These are phyloP conservation scores for Eleusine coracana DNA, from an alignment of 176 grass and related monocot genomes.

Conservation along the genomic window DNA sequence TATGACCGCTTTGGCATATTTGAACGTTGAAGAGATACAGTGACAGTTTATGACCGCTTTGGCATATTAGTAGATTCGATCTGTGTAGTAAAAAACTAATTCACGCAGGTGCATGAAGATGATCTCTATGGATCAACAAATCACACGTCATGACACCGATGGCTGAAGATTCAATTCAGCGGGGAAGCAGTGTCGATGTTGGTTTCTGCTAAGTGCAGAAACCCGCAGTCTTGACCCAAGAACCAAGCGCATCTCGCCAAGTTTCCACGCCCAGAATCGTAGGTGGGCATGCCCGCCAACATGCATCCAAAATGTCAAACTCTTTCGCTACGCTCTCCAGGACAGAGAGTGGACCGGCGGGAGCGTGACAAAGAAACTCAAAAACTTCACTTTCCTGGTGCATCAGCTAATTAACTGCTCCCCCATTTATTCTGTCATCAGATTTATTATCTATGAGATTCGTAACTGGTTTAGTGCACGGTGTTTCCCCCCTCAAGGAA, in stretches of 20 bases:
- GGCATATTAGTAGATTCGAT: neutral
- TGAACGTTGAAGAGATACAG: too few relatives aligned
- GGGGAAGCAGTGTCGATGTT: neutral
- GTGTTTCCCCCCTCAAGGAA: neutral
- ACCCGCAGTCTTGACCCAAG: neutral
- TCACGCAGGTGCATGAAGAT: neutral
- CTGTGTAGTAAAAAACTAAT: too few relatives aligned
- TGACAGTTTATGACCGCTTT: neutral
- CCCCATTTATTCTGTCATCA: neutral
- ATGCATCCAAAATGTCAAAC: constrained; percentile 23
- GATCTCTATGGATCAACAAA: neutral
- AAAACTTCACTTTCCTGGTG: constrained; percentile 9
- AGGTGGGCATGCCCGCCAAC: neutral
- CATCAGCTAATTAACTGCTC: constrained; percentile 1
- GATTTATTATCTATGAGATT: neutral
- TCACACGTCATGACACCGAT: neutral
- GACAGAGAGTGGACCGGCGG: neutral
- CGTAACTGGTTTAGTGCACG: neutral
- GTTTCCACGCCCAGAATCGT: neutral
- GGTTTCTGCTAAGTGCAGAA: neutral
- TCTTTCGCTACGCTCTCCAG: neutral
- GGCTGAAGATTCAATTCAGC: neutral
- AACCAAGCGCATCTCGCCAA: constrained; percentile 11
- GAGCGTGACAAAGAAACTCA: neutral
- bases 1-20: too few relatives aligned